Evolutionary conservation across 2,329 filamentous ascomycete genomes (phyloP).

Genomic region (Scedosporium apiospermum): DNA sequence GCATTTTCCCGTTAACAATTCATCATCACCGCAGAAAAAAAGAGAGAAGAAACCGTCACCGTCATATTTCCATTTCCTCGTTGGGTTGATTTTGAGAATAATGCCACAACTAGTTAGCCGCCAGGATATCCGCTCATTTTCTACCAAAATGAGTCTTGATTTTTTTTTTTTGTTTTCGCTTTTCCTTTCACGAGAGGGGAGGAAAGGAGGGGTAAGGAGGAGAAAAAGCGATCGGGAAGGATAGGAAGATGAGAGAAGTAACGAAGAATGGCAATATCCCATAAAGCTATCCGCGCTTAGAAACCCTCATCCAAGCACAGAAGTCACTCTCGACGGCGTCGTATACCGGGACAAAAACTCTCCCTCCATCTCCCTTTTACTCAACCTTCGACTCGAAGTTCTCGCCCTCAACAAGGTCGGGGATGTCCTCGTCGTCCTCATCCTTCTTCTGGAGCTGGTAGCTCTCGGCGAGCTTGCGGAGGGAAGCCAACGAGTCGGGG

Average conservation of each 20-base stretch:
- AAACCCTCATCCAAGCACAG: not conserved
- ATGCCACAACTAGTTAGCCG: not conserved
- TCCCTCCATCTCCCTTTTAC: slow-evolving; percentile 39
- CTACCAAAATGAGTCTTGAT: not conserved
- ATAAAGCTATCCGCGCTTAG: not conserved
- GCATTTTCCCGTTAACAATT: not conserved
- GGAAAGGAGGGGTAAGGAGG: not conserved
- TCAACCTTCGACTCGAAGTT: slow-evolving; percentile 98
- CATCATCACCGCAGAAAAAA: not conserved
- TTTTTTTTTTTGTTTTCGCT: not conserved
- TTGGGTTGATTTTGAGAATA: not conserved
- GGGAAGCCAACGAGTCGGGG: slow-evolving; percentile 92
- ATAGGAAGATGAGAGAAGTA: not conserved
- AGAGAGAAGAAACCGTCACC: not conserved
- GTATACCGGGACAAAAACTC: slow-evolving; percentile 1
- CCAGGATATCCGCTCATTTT: not conserved
- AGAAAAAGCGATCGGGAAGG: not conserved
- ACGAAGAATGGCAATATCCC: not conserved
- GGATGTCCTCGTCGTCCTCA: slow-evolving; percentile 86
- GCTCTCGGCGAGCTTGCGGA: slow-evolving; percentile 97
- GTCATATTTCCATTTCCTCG: slow-evolving; percentile 1
- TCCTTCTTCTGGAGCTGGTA: slow-evolving; percentile 94
- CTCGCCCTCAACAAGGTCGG: slow-evolving; percentile 91
- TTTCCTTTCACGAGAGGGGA: not conserved
- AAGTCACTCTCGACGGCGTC: not conserved